Conservation (phyloP, 2,329 filamentous ascomycete genomes). For the Endoconidiophora laricicola region DNA sequence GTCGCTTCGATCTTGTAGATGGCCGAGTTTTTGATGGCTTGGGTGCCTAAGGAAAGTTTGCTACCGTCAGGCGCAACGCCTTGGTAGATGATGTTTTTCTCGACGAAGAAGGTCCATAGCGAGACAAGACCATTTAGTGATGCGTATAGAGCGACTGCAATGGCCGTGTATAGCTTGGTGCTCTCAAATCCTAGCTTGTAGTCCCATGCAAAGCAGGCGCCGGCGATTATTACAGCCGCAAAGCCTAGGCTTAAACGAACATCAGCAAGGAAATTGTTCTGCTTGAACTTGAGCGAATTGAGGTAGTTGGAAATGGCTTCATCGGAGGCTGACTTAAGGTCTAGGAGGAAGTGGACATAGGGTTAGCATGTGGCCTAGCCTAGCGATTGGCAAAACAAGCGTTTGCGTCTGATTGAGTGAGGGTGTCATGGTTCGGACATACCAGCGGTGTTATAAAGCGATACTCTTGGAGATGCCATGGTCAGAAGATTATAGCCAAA, state of each 20-base stretch:
- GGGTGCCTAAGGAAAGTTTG: constrained; percentile 57
- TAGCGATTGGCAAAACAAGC: neutral
- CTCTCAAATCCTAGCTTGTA: constrained; percentile 78
- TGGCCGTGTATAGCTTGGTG: constrained; percentile 66
- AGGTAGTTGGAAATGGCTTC: constrained; percentile 91
- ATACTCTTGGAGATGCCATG: constrained; percentile 34
- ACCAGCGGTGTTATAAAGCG: constrained; percentile 32
- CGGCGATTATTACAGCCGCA: constrained; percentile 61
- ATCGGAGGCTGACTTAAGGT: constrained; percentile 92
- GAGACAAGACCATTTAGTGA: constrained; percentile 62
- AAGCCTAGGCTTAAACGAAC: constrained; percentile 75
- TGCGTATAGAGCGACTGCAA: constrained; percentile 65
- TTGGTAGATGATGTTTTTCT: constrained; percentile 67
- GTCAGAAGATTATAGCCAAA: neutral
- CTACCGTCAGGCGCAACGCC: constrained; percentile 46
- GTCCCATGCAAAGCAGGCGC: constrained; percentile 76
- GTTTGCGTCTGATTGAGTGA: neutral
- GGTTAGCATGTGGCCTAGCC: constrained; percentile 2
- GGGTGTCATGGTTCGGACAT: neutral
- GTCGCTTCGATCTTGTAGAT: constrained; percentile 61
- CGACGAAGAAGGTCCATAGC: constrained; percentile 70
- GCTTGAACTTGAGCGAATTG: constrained; percentile 68
- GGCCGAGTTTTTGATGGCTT: constrained; percentile 62
- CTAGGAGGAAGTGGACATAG: constrained; percentile 27
- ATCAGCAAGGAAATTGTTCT: constrained; percentile 67